These are phyloP conservation scores for Pichia sporocuriosa DNA, from an alignment of 805 yeast genomes.

Conservation along the genomic window DNA sequence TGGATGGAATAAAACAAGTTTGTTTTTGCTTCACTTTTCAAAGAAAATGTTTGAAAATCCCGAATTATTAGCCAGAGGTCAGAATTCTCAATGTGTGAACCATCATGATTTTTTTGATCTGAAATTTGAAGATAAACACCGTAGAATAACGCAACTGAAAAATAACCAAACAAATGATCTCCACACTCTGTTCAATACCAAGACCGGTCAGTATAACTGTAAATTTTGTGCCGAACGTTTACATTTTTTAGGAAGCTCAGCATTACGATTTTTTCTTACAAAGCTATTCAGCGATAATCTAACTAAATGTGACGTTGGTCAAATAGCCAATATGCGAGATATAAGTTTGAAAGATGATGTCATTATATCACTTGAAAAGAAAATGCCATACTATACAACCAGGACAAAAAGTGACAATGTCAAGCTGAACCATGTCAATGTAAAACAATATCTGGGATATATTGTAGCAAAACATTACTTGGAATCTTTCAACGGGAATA, in stretches of 20 bases:
- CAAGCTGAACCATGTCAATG: not conserved
- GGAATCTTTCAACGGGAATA: not conserved
- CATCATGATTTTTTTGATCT: not conserved
- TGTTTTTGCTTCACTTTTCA: not conserved
- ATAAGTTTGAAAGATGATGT: not conserved
- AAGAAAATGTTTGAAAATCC: not conserved
- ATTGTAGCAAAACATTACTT: not conserved
- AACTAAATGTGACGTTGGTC: not conserved
- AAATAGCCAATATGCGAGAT: not conserved
- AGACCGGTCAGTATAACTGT: not conserved
- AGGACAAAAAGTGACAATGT: no score
- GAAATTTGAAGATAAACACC: not conserved
- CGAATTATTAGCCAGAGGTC: no score
- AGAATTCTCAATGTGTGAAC: no score
- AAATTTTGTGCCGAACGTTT: not conserved
- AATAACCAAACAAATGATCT: not conserved
- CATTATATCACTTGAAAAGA: not conserved
- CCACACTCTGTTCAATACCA: not conserved
- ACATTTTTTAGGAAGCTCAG: slow-evolving; percentile 1
- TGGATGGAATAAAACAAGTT: slow-evolving; percentile 1
- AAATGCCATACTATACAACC: not conserved
- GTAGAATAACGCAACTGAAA: not conserved
- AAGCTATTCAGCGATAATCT: slow-evolving; percentile 1
- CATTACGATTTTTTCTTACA: slow-evolving; percentile 1
- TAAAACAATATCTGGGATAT: slow-evolving; percentile 1